Evolutionary conservation across 176 grass and related monocot genomes (phyloP).

Genomic region (Oropetium thomaeum): DNA sequence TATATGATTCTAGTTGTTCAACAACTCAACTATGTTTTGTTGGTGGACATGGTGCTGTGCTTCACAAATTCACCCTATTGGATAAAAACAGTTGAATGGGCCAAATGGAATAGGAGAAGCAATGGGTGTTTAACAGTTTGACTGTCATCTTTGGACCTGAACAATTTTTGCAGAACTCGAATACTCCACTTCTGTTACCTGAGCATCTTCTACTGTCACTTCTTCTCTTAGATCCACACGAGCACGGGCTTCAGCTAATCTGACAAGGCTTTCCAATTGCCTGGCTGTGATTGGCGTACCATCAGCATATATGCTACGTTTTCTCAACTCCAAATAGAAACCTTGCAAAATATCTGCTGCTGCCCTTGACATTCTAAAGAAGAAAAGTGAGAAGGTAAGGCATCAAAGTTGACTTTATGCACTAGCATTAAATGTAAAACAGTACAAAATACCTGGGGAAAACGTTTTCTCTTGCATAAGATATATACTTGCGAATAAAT

Average conservation of each 20-base stretch:
- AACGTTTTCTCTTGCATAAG: constrained; percentile 70
- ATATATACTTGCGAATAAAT: constrained; percentile 86
- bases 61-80: not conserved
- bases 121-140: not conserved
- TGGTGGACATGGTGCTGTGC: not conserved
- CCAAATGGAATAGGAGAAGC: not conserved
- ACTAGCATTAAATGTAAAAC: constrained; percentile 1
- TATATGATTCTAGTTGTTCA: not conserved
- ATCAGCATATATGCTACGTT: constrained; percentile 57
- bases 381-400: constrained; percentile 15
- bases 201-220: constrained; percentile 75
- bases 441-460: constrained; percentile 55
- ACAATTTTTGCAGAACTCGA: constrained; percentile 40
- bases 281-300: constrained; percentile 90
- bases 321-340: constrained; percentile 64
- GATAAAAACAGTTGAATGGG: not conserved
- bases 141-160: not conserved
- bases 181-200: constrained; percentile 36
- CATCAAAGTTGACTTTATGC: not conserved
- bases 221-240: constrained; percentile 86
- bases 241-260: constrained; percentile 92
- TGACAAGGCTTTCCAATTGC: constrained; percentile 88
- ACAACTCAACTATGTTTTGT: not conserved
- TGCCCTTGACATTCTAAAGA: constrained; percentile 55
- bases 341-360: constrained; percentile 53